Conservation (phyloP, 2,329 filamentous ascomycete genomes). For the Fusarium algeriense region DNA sequence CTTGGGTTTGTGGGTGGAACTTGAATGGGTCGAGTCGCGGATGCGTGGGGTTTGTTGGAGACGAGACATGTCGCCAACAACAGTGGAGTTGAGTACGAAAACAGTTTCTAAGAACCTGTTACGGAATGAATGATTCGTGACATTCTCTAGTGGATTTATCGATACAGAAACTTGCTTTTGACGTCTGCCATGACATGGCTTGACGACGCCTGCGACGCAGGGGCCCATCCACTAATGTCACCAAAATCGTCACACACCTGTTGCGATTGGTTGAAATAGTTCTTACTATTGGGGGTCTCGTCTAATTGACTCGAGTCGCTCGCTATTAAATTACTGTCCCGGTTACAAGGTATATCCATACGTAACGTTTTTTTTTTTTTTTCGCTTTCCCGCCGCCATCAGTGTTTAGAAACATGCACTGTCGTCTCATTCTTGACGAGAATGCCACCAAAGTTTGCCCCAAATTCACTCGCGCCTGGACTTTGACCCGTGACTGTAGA, state of each 20-base stretch:
- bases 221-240: neutral
- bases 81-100: neutral
- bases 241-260: neutral
- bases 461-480: neutral
- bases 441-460: constrained; percentile 31
- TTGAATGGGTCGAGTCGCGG: neutral
- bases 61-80: neutral
- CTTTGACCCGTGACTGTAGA: constrained; percentile 32
- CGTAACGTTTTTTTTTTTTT: no score
- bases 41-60: neutral
- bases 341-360: neutral
- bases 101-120: neutral
- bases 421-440: constrained; percentile 45
- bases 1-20: neutral
- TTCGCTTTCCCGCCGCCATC: neutral
- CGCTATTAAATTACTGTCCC: neutral
- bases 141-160: neutral
- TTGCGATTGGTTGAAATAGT: neutral
- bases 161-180: neutral
- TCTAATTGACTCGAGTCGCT: neutral
- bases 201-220: neutral
- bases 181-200: neutral
- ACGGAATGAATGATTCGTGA: no score
- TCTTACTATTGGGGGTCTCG: neutral
- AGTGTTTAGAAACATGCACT: constrained; percentile 21